Base-by-base conservation (phyloP, 768 basidiomycete species). In the Mycena rosella region DNA sequence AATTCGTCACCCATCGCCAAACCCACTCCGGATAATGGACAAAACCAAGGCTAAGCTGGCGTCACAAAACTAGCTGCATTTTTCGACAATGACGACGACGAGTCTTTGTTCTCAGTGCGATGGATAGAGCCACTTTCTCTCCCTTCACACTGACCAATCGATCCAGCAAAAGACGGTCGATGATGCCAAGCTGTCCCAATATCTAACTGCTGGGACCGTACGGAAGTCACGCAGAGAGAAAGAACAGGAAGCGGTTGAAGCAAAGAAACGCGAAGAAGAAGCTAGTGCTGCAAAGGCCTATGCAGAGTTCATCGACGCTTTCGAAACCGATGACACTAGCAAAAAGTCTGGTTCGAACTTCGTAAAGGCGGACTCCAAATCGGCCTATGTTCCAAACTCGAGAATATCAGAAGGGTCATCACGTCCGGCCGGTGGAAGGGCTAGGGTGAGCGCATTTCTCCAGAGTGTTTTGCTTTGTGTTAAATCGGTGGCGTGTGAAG, bases 181-280 rank as follows among this genome's bases (percentile, higher is more conserved):
- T 74, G 91, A 92, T 75, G 88, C 91, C 73, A 97, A 97, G 80
- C 81, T 93, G 65, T 91, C 93, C 38, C 92, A 94, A 53, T 98
- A 94, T 80, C 80, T 93, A 34, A 68, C 62, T 55, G 89, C 94
- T 75, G 96, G 93, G n/a, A 93, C 88, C 40, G 88, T 91, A 58
- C 89, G 91, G 66, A 98, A 99, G 82, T 96, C 96, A 18, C 90
- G 92, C 65, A 86, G 93, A 70, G 96, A 99, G 80, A 92, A 93
- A 74, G 98, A 99, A 76, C 91, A 90, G 74, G 96, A 98, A 74
- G 92, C 91, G 54, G 96, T 94, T 38, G 96, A 96, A 74, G 91
- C 91, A 42, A 98, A 96, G 80, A 90, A 91, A 73, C 87, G 85
- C 69, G 93, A 94, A 75, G 94, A 95, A 74, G 94, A 95, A 75